Base-by-base conservation (phyloP, 2,329 filamentous ascomycete species). In the Colletotrichum abscissum region DNA sequence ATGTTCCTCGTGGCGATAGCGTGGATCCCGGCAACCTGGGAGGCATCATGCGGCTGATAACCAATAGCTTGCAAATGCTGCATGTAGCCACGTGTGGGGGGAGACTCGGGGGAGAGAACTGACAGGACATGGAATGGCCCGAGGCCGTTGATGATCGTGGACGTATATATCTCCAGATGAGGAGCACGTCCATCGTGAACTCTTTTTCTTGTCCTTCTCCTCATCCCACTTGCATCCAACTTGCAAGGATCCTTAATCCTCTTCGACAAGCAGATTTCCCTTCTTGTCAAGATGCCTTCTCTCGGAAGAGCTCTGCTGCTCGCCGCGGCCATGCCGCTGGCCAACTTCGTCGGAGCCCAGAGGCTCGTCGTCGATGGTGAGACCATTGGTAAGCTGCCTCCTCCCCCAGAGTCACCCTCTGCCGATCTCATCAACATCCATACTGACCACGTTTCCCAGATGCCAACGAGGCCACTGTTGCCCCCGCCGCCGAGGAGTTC, bases 291-390 rank as follows among this genome's bases (percentile, higher is more conserved):
- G 68, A 71, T 71, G 63, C 46, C 63, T 67, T 67, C 24, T 26
- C 12, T 71, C 56, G 46, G 63, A 62, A 28, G 63, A 67, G 46
- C 68, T 35, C 46, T 71, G 56, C 35, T 71, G 30, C 26, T 71
- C 30, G 68, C 63, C 24, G 63, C 63, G 63, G 56, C 63, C 24
- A 60, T 71, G 68, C 63, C 68, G 46, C 28, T 71, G 33, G 56
- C 56, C 49, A 70, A 42, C 28, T 46, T 73, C 26, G 71, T 67
- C 22, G 56, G 54, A 14, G 77, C 78, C 55, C 77, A 79, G 72
- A 79, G 75, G 33, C 78, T 79, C 46, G 72, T 69, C 57, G 67
- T 78, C 54, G 69, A 76, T 56, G 77, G 77, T 58, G 55, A 77
- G 59, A 73, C 69, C 24, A 70, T 78, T 30, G 64, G 78, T 79